A percentile compares a stretch with the other conserved stretches of the same genome.
phyloP scores from a whole-genome alignment of 257 asterid species.

The Solanum bulbocastanum region DNA sequence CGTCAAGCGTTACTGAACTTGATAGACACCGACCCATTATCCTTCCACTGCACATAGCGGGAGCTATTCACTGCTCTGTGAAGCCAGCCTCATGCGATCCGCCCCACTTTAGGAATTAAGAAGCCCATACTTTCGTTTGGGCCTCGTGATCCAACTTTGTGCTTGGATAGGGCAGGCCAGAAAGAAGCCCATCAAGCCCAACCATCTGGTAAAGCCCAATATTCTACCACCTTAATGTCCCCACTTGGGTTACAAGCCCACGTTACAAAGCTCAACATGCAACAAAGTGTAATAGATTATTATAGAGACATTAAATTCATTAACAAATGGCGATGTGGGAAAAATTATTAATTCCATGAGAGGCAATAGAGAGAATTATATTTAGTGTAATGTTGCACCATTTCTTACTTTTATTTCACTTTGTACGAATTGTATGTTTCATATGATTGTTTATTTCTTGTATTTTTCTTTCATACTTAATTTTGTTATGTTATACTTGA shows the following conservation, averaged over 20 bases:
- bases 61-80: background rate
- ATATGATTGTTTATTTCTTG: background rate
- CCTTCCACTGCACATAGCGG: background rate
- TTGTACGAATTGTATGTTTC: background rate
- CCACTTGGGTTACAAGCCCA: background rate
- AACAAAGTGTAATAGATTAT: fast-evolving
- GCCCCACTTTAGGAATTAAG: background rate
- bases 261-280: background rate
- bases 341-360: background rate
- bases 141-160: background rate
- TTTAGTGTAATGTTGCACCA: background rate
- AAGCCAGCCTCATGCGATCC: background rate
- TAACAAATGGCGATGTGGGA: background rate
- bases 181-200: background rate
- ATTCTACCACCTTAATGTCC: background rate
- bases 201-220: background rate
- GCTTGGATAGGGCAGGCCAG: background rate
- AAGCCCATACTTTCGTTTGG: background rate
- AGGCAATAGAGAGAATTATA: background rate
- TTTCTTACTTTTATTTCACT: background rate
- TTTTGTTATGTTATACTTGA: background rate
- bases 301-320: background rate
- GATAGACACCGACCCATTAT: background rate
- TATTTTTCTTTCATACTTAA: background rate
- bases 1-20: background rate